Percentiles rank a stretch among this genome's conserved stretches.
These are phyloP conservation scores for Zygosaccharomyces bisporus DNA, from an alignment of 805 yeast genomes.

Conservation along the genomic window DNA sequence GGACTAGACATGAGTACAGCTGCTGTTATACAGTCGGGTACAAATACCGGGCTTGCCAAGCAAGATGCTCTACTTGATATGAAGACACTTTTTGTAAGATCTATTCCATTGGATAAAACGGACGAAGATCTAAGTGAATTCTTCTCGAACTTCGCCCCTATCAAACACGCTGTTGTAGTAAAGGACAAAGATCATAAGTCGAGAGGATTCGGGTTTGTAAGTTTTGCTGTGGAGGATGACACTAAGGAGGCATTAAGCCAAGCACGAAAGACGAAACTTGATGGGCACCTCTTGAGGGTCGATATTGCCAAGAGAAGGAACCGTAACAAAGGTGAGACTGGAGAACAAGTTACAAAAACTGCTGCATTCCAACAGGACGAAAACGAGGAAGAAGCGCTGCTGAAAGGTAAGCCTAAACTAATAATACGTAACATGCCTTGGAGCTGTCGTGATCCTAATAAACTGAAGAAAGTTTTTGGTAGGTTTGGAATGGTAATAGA, in stretches of 20 bases:
- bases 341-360: constrained; percentile 4
- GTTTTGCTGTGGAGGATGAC: constrained; percentile 82
- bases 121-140: constrained; percentile 76
- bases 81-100: constrained; percentile 76
- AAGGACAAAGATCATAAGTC: constrained; percentile 72
- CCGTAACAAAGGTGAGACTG: constrained; percentile 41
- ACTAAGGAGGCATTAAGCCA: constrained; percentile 68
- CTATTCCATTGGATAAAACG: constrained; percentile 76
- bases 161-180: constrained; percentile 90
- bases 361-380: constrained; percentile 14
- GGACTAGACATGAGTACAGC: constrained; percentile 1
- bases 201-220: constrained; percentile 93
- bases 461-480: constrained; percentile 62
- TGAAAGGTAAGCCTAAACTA: constrained; percentile 76
- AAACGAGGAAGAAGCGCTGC: constrained; percentile 44
- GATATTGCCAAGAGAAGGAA: constrained; percentile 93
- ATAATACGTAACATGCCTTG: constrained; percentile 93
- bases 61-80: constrained; percentile 36
- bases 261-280: constrained; percentile 62
- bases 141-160: constrained; percentile 91
- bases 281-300: constrained; percentile 63
- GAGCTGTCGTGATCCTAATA: constrained; percentile 80
- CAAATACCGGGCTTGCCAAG: not conserved
- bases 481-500: constrained; percentile 84
- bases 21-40: not conserved